phyloP scores from a whole-genome alignment of 2,329 filamentous ascomycete genomes.

The Fusarium annulatum region DNA sequence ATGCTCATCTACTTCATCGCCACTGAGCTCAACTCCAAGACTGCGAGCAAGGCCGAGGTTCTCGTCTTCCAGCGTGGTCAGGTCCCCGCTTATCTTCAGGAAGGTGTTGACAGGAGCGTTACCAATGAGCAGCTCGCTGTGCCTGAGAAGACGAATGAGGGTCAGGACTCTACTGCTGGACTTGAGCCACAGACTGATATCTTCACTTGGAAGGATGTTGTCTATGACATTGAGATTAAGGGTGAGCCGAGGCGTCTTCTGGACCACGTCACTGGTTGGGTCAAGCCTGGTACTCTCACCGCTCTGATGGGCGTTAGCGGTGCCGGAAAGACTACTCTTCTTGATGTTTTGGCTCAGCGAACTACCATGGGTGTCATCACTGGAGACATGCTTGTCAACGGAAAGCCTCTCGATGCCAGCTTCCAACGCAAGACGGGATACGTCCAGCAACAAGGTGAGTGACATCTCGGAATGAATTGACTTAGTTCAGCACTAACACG shows the following conservation, averaged over 20 bases:
- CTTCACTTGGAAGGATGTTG: slow-evolving; percentile 83
- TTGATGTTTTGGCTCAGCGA: slow-evolving; percentile 59
- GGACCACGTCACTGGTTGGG: slow-evolving; percentile 86
- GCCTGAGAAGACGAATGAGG: slow-evolving; percentile 38
- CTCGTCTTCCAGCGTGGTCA: slow-evolving; percentile 73
- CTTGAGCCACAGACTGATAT: slow-evolving; percentile 64
- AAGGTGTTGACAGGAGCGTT: slow-evolving; percentile 38
- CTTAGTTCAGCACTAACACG: not conserved
- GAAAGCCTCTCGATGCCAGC: slow-evolving; percentile 63
- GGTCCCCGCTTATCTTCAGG: slow-evolving; percentile 56
- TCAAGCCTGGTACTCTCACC: slow-evolving; percentile 88
- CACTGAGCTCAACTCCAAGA: slow-evolving; percentile 73
- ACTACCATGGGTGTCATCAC: slow-evolving; percentile 71
- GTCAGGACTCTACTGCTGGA: slow-evolving; percentile 36
- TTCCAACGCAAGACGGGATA: slow-evolving; percentile 76
- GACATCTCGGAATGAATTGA: rapidly evolving
- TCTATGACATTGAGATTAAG: slow-evolving; percentile 79
- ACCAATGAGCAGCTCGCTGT: slow-evolving; percentile 48
- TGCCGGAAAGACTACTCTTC: slow-evolving; percentile 57
- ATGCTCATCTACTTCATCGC: slow-evolving; percentile 71
- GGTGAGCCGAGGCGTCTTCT: slow-evolving; percentile 75
- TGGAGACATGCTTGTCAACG: slow-evolving; percentile 74
- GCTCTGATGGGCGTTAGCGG: slow-evolving; percentile 75
- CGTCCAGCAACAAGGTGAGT: slow-evolving; percentile 70
- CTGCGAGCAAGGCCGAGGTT: slow-evolving; percentile 72